Conservation (phyloP, 306 rosid species). For the Pueraria montana region DNA sequence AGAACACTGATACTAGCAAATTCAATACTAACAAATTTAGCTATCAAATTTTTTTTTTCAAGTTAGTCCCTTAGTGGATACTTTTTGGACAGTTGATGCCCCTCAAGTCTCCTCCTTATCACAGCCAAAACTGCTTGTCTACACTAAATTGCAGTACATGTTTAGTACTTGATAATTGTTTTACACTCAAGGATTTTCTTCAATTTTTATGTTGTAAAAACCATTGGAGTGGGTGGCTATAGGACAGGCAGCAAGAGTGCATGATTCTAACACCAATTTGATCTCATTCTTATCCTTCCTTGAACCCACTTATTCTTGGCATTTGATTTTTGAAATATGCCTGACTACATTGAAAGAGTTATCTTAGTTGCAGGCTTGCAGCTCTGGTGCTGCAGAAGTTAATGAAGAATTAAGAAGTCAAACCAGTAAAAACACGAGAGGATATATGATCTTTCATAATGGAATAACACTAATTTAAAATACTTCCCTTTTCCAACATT, state of each 20-base stretch:
- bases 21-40: constrained; percentile 23
- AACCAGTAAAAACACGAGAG: not conserved
- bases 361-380: constrained; percentile 2
- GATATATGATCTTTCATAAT: constrained; percentile 22
- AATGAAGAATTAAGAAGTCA: constrained; percentile 29
- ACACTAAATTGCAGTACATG: constrained; percentile 11
- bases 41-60: constrained; percentile 9
- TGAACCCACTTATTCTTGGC: not conserved
- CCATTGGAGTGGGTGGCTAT: constrained; percentile 25
- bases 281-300: constrained; percentile 18
- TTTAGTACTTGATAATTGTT: not conserved
- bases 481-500: constrained; percentile 1
- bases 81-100: constrained; percentile 38
- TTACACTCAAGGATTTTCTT: constrained; percentile 27
- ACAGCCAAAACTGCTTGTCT: not conserved
- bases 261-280: not conserved
- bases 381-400: not conserved
- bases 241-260: constrained; percentile 1
- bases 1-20: constrained; percentile 13
- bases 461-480: not conserved
- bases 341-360: not conserved
- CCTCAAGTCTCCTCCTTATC: not conserved
- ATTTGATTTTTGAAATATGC: not conserved
- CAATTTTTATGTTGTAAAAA: not conserved
- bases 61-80: constrained; percentile 25